Percentiles rank a stretch among this genome's conserved stretches.
Conservation (phyloP, 1,284 basidiomycete species). For the Cutaneotrichosporon curvatum region DNA sequence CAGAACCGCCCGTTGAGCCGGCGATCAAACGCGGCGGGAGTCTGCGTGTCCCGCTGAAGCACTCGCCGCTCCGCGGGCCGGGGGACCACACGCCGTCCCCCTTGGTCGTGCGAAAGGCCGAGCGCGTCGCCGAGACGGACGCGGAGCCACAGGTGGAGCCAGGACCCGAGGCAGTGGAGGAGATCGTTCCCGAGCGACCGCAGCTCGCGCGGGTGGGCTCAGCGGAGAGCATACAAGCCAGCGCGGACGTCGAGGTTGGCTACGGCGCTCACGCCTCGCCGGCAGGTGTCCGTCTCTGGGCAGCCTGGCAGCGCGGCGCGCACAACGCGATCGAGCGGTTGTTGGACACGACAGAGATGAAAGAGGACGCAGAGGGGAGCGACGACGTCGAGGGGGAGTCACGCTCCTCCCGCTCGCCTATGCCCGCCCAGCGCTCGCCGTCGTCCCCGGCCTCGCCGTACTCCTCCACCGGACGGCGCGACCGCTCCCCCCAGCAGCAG, state of each 20-base stretch:
- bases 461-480: background rate
- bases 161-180: too few relatives aligned
- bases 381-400: too few relatives aligned
- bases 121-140: too few relatives aligned
- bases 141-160: too few relatives aligned
- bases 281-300: slow-evolving; percentile 30
- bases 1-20: slow-evolving; percentile 5
- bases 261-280: slow-evolving; percentile 5
- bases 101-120: too few relatives aligned
- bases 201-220: slow-evolving; percentile 18
- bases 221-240: slow-evolving; percentile 29
- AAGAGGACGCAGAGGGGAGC: too few relatives aligned
- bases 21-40: slow-evolving; percentile 21
- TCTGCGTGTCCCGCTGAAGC: slow-evolving; percentile 22
- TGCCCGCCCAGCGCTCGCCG: background rate
- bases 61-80: background rate
- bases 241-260: slow-evolving; percentile 16
- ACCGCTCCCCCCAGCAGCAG: background rate
- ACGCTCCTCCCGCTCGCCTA: background rate
- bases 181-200: too few relatives aligned
- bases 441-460: background rate
- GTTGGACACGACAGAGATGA: background rate
- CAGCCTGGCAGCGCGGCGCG: slow-evolving; percentile 25
- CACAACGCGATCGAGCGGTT: slow-evolving; percentile 6
- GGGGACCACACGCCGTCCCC: too few relatives aligned